Base-by-base conservation (phyloP, 257 asterid genomes). In the Gardenia jasminoides region DNA sequence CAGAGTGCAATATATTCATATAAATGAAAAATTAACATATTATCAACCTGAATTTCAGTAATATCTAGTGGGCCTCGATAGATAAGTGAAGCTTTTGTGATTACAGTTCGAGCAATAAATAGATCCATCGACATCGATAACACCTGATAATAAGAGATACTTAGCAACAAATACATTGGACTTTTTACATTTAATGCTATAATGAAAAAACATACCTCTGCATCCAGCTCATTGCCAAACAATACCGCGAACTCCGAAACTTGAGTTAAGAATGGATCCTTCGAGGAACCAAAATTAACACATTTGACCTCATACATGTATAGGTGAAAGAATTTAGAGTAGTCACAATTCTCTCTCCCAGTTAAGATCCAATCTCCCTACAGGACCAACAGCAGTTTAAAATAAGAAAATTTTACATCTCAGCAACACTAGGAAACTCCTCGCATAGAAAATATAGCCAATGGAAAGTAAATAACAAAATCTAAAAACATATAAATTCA, bases 351-450 rank as follows among this genome's bases (percentile, higher is more conserved):
- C 59, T 83, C 84, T 78, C 82, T 87, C 82, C 94, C 94, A 31
- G 91, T 88, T 81, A 96, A 87, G 75, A 96, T 89, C 99, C 99
- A 96, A 68, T 92, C 99, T 75, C 99, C 99, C 98, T 96, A 86
- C 86, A 87, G 69, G 58, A 83, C 50, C 66, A 78, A 56, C 48
- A 26, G n/a, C 72, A 50, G 20, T 61, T 10, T 7, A 48, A 31
- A 10, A 67, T 67, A 54, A 50, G 67, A 28, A 16, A 46, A 56
- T 22, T 78, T 73, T 31, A 54, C 44, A 64, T 17, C 58, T 24
- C 43, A 44, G 41, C 52, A 66, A 52, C 71, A 73, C 28, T 36
- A 65, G 64, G 56, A 61, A 2, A 43, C 58, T 50, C 67, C 19
- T 33, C 16, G 31, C 47, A 31, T 9, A 74, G 58, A 54, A 48